Evolutionary conservation across 352 stramenopile genomes (phyloP), one percentile per base, ranked within the genome.

Genomic region (Pseudoperonospora humuli): DNA sequence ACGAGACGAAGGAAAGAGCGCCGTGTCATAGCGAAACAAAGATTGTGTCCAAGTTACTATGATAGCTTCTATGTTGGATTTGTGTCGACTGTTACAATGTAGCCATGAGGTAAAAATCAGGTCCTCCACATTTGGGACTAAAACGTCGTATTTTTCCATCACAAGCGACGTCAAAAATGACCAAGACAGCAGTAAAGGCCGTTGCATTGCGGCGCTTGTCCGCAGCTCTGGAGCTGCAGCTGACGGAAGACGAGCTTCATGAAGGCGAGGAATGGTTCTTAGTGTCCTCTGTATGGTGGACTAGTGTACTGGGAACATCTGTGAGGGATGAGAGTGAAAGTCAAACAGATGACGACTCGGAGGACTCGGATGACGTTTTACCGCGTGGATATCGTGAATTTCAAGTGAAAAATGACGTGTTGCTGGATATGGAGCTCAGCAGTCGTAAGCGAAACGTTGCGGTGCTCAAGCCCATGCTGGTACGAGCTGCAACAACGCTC

Each of bases 181-280:
- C 36, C 36, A 29, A 20, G 5, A 34, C 5, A 1, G 13, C n/a
- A 11, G 28, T 18, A 2, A 34, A 34, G n/a, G n/a, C 6, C 10
- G 21, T 35, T 5, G 31, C 47, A 7, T 19, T 53, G 15, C 39
- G 48, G 17, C 48, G 38, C 21, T 48, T 64, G 7, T 45, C 46
- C 10, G 46, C 34, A 32, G 33, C 44, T 13, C 35, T 70, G 18
- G 59, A 73, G 48, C 54, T 9, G 0, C 48, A 70, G 19, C 36
- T 75, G 34, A 21, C 15, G 11, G 50, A 67, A 33, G 65, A 70
- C n/a, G 60, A 53, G 33, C 52, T 89, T 8, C 39, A 45, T 3
- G 63, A 70, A 17, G 75, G 77, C n/a, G 63, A 78, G 7, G 26
- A 65, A 3, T 89, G 77, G 77, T 89, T 66, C 45, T 37, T 89